phyloP scores from a whole-genome alignment of 2,329 filamentous ascomycete species.

The Aspergillus quadricinctus region DNA sequence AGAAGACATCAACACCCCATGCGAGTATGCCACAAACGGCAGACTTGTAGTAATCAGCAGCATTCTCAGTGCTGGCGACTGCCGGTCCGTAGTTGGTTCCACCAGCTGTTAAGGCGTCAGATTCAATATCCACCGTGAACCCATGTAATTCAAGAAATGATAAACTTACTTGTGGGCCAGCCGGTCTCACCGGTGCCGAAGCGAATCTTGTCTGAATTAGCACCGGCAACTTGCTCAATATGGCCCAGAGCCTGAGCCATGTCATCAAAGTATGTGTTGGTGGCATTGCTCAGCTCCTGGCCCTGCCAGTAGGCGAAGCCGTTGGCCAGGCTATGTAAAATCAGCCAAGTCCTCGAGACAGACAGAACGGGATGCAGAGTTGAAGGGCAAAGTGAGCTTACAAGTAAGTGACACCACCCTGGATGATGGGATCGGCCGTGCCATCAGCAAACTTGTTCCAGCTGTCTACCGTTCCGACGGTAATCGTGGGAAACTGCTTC shows the following conservation, averaged over 20 bases:
- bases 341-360: not conserved
- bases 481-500: conserved; percentile 50
- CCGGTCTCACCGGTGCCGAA: conserved; percentile 67
- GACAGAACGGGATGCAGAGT: not conserved
- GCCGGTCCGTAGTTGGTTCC: conserved; percentile 60
- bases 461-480: conserved; percentile 64
- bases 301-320: conserved; percentile 73
- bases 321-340: conserved; percentile 52
- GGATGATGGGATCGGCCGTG: conserved; percentile 61
- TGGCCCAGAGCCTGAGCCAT: conserved; percentile 60
- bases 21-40: conserved; percentile 61
- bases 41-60: conserved; percentile 56
- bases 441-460: conserved; percentile 71
- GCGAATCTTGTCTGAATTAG: conserved; percentile 51
- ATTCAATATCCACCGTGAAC: not conserved
- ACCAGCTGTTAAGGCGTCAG: conserved; percentile 29
- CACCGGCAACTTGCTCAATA: conserved; percentile 57
- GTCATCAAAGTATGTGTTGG: conserved; percentile 62
- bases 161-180: conserved; percentile 54
- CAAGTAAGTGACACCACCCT: conserved; percentile 57
- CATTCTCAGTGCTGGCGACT: conserved; percentile 56
- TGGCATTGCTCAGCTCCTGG: conserved; percentile 53
- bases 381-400: conserved; percentile 23
- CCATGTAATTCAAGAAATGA: not conserved
- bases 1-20: conserved; percentile 67